These are phyloP conservation scores for Circinella minor DNA, from an alignment of 371 early-diverging fungal genomes.

Conservation along the genomic window DNA sequence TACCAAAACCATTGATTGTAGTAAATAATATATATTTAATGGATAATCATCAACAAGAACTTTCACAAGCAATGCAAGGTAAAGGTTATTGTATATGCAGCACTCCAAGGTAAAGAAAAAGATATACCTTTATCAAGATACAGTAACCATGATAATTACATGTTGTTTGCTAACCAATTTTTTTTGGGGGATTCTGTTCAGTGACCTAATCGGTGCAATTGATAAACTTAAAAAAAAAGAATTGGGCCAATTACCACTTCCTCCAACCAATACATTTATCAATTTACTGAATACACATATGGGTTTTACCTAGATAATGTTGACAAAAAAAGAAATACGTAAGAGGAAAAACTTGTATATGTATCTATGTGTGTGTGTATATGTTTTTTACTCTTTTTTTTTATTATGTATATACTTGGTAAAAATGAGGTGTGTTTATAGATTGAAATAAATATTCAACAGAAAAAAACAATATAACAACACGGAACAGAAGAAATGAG, in stretches of 20 bases:
- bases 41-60: constrained; percentile 90
- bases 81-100: constrained; percentile 59
- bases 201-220: not conserved
- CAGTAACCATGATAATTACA: no score
- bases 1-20: constrained; percentile 66
- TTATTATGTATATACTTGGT: not conserved
- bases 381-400: not conserved
- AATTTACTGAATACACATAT: constrained; percentile 14
- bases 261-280: constrained; percentile 8
- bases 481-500: no score
- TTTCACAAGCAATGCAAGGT: constrained; percentile 71
- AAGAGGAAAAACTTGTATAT: no score
- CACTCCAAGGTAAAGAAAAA: constrained; percentile 35
- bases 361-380: no score
- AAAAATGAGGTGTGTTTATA: no score
- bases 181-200: not conserved
- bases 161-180: no score
- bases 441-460: not conserved
- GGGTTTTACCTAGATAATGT: constrained; percentile 8
- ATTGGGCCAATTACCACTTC: not conserved
- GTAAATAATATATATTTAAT: constrained; percentile 78
- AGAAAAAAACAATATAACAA: no score
- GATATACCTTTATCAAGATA: no score
- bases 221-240: not conserved
- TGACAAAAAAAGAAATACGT: not conserved